Percentiles rank a stretch among this genome's conserved stretches.
These are phyloP conservation scores for Lentinula sp. DNA, from an alignment of 768 basidiomycete species.

Conservation along the genomic window DNA sequence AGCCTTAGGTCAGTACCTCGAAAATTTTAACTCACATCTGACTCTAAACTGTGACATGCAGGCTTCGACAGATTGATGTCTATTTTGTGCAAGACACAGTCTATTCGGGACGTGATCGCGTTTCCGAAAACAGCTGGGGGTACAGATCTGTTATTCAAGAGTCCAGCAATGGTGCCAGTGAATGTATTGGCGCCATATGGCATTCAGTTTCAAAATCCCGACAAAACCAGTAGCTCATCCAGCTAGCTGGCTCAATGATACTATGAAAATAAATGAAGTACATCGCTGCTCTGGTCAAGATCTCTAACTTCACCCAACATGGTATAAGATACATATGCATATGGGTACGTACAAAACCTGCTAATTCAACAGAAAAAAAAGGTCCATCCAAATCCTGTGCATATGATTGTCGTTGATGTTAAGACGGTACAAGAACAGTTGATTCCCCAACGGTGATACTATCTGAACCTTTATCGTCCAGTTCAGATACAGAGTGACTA, in stretches of 20 bases:
- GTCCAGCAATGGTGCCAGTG: constrained; percentile 58
- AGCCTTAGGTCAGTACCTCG: constrained; percentile 61
- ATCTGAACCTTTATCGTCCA: neutral
- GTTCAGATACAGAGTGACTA: neutral
- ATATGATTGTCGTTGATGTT: constrained; percentile 1
- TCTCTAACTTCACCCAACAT: neutral
- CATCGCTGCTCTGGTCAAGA: neutral
- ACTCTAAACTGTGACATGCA: constrained; percentile 20
- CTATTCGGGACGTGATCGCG: constrained; percentile 93
- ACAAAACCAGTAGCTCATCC: neutral
- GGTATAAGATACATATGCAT: neutral
- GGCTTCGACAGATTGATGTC: constrained; percentile 93
- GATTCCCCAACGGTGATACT: neutral
- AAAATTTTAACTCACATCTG: constrained; percentile 12
- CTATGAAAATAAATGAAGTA: neutral
- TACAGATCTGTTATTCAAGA: constrained; percentile 83
- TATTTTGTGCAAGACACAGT: constrained; percentile 79
- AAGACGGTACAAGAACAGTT: constrained; percentile 3
- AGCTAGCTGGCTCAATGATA: neutral
- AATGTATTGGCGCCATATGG: constrained; percentile 61
- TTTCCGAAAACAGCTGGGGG: constrained; percentile 90
- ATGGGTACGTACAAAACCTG: neutral
- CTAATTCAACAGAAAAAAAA: neutral
- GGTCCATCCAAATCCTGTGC: neutral
- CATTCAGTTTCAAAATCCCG: constrained; percentile 24